phyloP scores from a whole-genome alignment of 495 filamentous ascomycete genomes.

The Parachaetomium inaequale region DNA sequence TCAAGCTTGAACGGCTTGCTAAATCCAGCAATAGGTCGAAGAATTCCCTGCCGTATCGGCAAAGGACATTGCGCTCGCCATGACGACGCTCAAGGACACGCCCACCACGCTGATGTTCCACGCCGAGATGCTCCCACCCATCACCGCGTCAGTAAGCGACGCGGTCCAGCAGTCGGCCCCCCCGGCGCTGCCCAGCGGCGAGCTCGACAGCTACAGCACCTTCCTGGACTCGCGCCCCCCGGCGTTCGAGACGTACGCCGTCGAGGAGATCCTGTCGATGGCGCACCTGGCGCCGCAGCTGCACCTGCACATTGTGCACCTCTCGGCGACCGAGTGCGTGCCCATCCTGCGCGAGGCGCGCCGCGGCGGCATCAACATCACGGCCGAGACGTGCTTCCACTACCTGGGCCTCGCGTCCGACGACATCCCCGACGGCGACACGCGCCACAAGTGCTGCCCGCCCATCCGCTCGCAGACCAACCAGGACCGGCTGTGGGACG shows the following conservation, averaged over 20 bases:
- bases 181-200: conserved; percentile 69
- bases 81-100: conserved; percentile 69
- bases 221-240: conserved; percentile 90
- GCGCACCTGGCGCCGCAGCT: conserved; percentile 78
- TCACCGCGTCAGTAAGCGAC: conserved; percentile 76
- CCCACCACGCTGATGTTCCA: conserved; percentile 97
- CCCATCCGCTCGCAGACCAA: conserved; percentile 83
- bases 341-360: conserved; percentile 80
- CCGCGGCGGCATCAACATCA: conserved; percentile 77
- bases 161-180: conserved; percentile 68
- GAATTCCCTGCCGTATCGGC: conserved; percentile 91
- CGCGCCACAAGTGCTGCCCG: conserved; percentile 95
- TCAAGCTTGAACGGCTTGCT: neutral
- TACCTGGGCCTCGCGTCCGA: conserved; percentile 91
- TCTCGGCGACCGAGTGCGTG: conserved; percentile 90
- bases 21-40: conserved; percentile 60
- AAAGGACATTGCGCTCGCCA: conserved; percentile 71
- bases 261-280: conserved; percentile 78
- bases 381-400: conserved; percentile 97
- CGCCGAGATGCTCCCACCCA: conserved; percentile 94
- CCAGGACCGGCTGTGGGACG: conserved; percentile 85
- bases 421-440: conserved; percentile 82
- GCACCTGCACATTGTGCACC: conserved; percentile 89
- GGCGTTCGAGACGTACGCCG: conserved; percentile 86
- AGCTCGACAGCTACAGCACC: conserved; percentile 77